Conservation (phyloP, 352 stramenopile species). For the Pythium dissimile region DNA sequence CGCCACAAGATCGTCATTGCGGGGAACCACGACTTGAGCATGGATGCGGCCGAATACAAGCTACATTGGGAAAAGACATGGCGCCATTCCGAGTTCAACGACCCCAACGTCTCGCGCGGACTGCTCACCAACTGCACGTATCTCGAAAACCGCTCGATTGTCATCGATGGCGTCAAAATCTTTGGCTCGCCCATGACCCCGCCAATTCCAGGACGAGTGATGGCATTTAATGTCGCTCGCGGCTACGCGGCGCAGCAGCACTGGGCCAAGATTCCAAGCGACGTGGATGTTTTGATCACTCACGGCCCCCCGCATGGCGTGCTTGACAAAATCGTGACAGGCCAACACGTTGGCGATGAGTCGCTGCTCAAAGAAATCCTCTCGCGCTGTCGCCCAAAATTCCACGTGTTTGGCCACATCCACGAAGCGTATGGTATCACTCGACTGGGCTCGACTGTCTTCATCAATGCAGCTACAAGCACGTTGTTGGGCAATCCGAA, state of each 20-base stretch:
- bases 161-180: constrained; percentile 72
- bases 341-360: constrained; percentile 72
- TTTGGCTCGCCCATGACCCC: constrained; percentile 78
- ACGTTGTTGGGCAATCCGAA: constrained; percentile 52
- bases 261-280: constrained; percentile 62
- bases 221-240: constrained; percentile 70
- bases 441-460: constrained; percentile 75
- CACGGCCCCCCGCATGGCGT: constrained; percentile 87
- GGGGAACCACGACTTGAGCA: constrained; percentile 79
- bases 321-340: constrained; percentile 66
- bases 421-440: constrained; percentile 85
- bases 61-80: constrained; percentile 58
- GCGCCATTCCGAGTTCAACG: constrained; percentile 58
- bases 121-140: constrained; percentile 77
- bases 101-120: constrained; percentile 40
- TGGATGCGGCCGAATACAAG: constrained; percentile 72
- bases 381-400: constrained; percentile 68
- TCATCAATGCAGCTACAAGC: constrained; percentile 86
- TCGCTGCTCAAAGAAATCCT: constrained; percentile 79
- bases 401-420: constrained; percentile 93
- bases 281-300: constrained; percentile 88
- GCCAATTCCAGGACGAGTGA: constrained; percentile 53
- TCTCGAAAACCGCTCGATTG: constrained; percentile 63
- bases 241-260: constrained; percentile 62
- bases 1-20: constrained; percentile 75